Base-by-base conservation (phyloP, 2,329 filamentous ascomycete genomes). In the Phyllosticta citriasiana region DNA sequence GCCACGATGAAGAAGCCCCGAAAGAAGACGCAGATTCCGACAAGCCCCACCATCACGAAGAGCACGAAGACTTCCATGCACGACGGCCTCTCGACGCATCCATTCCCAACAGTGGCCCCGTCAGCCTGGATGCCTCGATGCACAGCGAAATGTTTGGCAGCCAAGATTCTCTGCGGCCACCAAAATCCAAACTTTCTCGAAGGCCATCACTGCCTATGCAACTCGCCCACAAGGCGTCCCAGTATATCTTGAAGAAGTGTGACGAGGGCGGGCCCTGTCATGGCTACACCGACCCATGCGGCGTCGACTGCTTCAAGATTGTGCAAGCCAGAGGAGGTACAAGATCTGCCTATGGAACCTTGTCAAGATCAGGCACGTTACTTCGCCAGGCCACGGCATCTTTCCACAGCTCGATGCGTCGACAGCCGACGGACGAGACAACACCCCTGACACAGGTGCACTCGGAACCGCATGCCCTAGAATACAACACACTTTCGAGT, bases 231-330 rank as follows among this genome's bases (percentile, higher is more conserved):
- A 74, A 74, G 27, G 71, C 85, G 24, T 78, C 76, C 7, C 75
- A 78, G 51, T 70, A 85, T 7, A 76, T 84, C 9, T 74, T 74
- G 9, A 76, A 76, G 3, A 69, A 74, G 3, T 86, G 84, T 65
- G 81, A 84, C 63, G 78, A 82, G 59, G 73, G 79, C 58, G 84
- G 82, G 0, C 81, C 82, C 19, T 87, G 84, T 65, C 83, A 82
- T 65, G 84, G 84, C 0, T 82, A 82, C 65, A 83, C 82, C 2
- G 82, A 86, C 65, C 79, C 82, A 0, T 87, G 84, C 66, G 83
- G 84, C 1, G 75, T 77, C 25, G 82, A 86, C 63, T 86, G 84
- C 69, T 82, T 83, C 66, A 84, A 82, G 68, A 79, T 74, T 47
- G 68, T 79, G 4, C 76, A 74, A 53, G 69, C 73, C 0, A 67